Percentiles rank a stretch among this genome's conserved stretches.
These are phyloP conservation scores for Fusarium acutatum DNA, from an alignment of 2,329 filamentous ascomycete genomes.

Conservation along the genomic window DNA sequence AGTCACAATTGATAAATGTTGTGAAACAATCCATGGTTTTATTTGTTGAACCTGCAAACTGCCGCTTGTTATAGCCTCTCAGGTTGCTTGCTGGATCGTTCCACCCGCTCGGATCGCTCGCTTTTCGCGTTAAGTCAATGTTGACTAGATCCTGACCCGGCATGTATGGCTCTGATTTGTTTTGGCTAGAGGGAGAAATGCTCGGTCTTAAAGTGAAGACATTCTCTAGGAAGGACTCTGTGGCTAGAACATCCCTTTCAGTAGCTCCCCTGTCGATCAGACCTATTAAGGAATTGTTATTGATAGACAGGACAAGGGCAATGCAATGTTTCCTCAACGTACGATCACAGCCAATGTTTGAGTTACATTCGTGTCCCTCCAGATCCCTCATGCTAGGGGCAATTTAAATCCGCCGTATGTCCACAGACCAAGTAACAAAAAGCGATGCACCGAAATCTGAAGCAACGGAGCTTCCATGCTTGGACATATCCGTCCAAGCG, in stretches of 20 bases:
- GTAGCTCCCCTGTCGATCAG: conserved; percentile 32
- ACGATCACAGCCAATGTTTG: neutral
- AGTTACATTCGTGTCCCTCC: conserved; percentile 7
- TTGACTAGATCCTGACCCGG: no score
- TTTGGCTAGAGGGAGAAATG: neutral
- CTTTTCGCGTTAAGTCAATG: neutral
- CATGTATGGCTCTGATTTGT: neutral
- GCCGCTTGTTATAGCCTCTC: neutral
- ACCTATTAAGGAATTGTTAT: neutral
- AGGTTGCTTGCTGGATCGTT: neutral
- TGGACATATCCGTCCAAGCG: conserved; percentile 15
- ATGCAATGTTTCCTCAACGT: neutral
- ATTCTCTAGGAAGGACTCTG: neutral
- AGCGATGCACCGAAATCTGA: conserved; percentile 26
- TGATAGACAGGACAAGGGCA: neutral
- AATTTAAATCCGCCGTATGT: neutral
- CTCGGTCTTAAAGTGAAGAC: neutral
- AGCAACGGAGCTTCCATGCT: conserved; percentile 2
- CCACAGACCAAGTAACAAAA: neutral
- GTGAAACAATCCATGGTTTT: neutral
- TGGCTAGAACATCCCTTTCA: neutral
- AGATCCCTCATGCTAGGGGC: neutral
- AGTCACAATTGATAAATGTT: neutral
- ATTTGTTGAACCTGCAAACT: neutral
- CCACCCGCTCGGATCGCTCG: neutral